Evolutionary conservation across 495 filamentous ascomycete species (phyloP).

Genomic region (Venustampulla echinocandica): DNA sequence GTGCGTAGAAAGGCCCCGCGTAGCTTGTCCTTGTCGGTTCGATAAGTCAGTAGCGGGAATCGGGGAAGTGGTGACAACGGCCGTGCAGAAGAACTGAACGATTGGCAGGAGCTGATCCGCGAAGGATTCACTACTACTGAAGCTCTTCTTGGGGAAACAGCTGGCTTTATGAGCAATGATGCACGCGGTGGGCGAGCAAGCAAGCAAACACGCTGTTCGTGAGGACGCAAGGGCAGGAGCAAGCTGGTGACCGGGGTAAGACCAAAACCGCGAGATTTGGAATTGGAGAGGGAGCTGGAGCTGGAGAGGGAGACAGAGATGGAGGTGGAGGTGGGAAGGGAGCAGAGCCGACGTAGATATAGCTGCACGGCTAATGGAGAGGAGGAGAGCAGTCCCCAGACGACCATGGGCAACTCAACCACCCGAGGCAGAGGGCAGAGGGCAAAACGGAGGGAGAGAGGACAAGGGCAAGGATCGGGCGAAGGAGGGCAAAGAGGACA

Average conservation of each 20-base stretch:
- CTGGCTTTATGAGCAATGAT: conserved; percentile 5
- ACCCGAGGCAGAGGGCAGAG: too few species aligned
- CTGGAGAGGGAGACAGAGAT: background rate
- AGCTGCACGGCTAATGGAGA: too few species aligned
- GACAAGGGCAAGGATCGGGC: too few species aligned
- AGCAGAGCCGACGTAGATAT: too few species aligned
- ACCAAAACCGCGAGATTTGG: background rate
- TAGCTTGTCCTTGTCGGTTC: background rate
- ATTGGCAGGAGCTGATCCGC: background rate
- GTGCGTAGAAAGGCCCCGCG: conserved; percentile 1
- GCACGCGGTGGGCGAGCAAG: background rate
- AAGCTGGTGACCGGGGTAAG: background rate
- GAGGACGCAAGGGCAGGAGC: too few species aligned
- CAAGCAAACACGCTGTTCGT: background rate
- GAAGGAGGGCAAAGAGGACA: too few species aligned
- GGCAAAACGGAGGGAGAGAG: too few species aligned
- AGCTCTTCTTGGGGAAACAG: conserved; percentile 9
- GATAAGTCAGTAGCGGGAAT: conserved; percentile 1
- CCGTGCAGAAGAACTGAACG: conserved; percentile 4
- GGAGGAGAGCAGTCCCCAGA: too few species aligned
- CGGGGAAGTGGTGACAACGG: background rate
- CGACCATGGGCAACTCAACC: too few species aligned
- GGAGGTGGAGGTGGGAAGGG: too few species aligned
- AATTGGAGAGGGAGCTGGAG: background rate
- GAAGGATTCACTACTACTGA: conserved; percentile 1